Conservation (phyloP, 78 protist species). For the Dictyostelium brefeldianum region DNA sequence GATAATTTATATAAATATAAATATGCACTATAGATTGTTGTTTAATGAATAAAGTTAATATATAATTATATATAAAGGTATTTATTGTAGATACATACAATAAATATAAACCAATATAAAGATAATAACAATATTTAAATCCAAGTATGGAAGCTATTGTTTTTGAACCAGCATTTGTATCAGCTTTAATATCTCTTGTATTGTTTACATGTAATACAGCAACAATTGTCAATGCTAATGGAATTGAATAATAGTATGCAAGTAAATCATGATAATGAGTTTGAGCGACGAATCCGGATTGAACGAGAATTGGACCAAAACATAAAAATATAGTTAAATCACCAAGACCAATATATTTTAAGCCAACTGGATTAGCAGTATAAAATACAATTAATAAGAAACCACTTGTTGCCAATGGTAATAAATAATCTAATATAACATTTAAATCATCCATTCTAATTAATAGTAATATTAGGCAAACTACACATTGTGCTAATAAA, state of each 20-base stretch:
- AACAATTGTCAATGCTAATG: constrained; percentile 53
- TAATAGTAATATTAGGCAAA: not conserved
- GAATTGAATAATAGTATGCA: constrained; percentile 47
- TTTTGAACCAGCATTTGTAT: constrained; percentile 11
- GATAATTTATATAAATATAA: not conserved
- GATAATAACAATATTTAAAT: constrained; percentile 4
- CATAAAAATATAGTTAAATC: constrained; percentile 52
- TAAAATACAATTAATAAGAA: constrained; percentile 17
- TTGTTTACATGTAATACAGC: constrained; percentile 77
- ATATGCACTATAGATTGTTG: constrained; percentile 35
- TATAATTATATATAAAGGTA: not conserved
- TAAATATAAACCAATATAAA: constrained; percentile 30
- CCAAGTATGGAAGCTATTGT: constrained; percentile 68
- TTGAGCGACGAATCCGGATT: constrained; percentile 35
- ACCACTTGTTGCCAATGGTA: constrained; percentile 43
- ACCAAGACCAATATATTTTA: constrained; percentile 79
- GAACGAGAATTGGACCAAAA: constrained; percentile 78
- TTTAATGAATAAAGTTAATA: not conserved
- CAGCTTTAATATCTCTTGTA: constrained; percentile 68
- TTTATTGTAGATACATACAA: constrained; percentile 1
- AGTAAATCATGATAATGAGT: not conserved
- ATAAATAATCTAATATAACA: not conserved
- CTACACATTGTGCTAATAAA: not conserved
- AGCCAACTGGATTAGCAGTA: constrained; percentile 45
- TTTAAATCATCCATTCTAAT: not conserved